These are phyloP conservation scores for Salicornia ramosissima DNA, from an alignment of 148 eudicot genomes.

Conservation along the genomic window DNA sequence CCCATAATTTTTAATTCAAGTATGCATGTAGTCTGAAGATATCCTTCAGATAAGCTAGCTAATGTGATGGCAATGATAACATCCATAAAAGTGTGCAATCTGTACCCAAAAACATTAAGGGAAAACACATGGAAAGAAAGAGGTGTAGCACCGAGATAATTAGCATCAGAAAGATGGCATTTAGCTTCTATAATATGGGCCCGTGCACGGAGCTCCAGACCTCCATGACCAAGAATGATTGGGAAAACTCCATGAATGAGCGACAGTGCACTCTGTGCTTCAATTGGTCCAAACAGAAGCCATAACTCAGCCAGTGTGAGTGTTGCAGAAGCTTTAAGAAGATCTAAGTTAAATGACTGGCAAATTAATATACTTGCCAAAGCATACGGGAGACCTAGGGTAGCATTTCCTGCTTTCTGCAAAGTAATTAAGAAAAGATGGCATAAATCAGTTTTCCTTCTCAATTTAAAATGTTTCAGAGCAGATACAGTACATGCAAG, in stretches of 20 bases:
- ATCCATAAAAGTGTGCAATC: not conserved
- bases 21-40: not conserved
- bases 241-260: slow-evolving; percentile 81
- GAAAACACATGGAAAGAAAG: not conserved
- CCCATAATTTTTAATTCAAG: too few species aligned
- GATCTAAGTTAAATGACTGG: slow-evolving; percentile 91
- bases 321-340: slow-evolving; percentile 93
- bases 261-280: slow-evolving; percentile 64
- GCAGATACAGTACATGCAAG: not conserved
- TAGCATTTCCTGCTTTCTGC: slow-evolving; percentile 91
- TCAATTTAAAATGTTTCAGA: not conserved
- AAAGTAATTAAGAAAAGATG: slow-evolving; percentile 1
- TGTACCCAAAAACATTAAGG: not conserved
- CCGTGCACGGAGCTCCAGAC: slow-evolving; percentile 89
- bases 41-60: not conserved
- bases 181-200: slow-evolving; percentile 85
- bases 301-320: slow-evolving; percentile 81
- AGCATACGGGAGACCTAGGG: slow-evolving; percentile 88
- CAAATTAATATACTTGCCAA: slow-evolving; percentile 91
- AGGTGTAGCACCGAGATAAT: slow-evolving; percentile 52
- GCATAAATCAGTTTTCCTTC: not conserved
- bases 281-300: slow-evolving; percentile 81
- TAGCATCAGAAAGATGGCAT: slow-evolving; percentile 77
- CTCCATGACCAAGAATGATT: slow-evolving; percentile 90
- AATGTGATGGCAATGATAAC: not conserved